phyloP scores from a whole-genome alignment of 306 rosid species.

The Begonia fuchsioides region DNA sequence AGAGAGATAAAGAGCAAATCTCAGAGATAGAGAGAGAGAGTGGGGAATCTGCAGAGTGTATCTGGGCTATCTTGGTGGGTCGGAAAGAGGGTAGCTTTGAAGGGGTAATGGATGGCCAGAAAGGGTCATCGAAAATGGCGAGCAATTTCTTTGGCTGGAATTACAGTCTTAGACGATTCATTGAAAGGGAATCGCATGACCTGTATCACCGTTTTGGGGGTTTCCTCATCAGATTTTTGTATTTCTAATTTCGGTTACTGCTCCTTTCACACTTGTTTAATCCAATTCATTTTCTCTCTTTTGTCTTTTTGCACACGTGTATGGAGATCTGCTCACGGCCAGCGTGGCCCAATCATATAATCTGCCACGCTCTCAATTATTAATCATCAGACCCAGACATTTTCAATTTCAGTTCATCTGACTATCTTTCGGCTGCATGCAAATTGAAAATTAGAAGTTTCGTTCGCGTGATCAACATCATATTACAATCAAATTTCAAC shows the following conservation, averaged over 20 bases:
- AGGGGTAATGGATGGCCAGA: slow-evolving; percentile 40
- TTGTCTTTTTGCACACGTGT: too few species aligned
- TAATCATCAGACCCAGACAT: too few species aligned
- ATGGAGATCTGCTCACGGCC: too few species aligned
- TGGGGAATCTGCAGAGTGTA: slow-evolving; percentile 38
- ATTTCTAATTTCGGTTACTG: not conserved
- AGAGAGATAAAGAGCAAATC: slow-evolving; percentile 6
- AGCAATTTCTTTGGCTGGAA: slow-evolving; percentile 15
- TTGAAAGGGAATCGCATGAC: slow-evolving; percentile 1
- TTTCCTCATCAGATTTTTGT: not conserved
- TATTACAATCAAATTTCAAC: too few species aligned
- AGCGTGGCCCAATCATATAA: too few species aligned
- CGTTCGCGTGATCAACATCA: too few species aligned
- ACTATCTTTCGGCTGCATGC: too few species aligned
- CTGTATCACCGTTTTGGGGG: slow-evolving; percentile 15
- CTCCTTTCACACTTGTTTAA: too few species aligned
- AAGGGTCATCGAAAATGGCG: slow-evolving; percentile 12
- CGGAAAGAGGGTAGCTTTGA: slow-evolving; percentile 12
- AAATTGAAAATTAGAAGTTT: too few species aligned
- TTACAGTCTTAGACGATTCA: slow-evolving; percentile 12
- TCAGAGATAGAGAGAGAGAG: slow-evolving; percentile 13
- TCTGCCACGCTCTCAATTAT: too few species aligned
- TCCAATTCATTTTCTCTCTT: too few species aligned
- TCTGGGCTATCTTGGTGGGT: slow-evolving; percentile 21
- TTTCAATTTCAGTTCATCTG: too few species aligned